Evolutionary conservation across 2,329 filamentous ascomycete genomes (phyloP), one percentile per base, ranked within the genome.

Genomic region (Pseudonectria buxi): DNA sequence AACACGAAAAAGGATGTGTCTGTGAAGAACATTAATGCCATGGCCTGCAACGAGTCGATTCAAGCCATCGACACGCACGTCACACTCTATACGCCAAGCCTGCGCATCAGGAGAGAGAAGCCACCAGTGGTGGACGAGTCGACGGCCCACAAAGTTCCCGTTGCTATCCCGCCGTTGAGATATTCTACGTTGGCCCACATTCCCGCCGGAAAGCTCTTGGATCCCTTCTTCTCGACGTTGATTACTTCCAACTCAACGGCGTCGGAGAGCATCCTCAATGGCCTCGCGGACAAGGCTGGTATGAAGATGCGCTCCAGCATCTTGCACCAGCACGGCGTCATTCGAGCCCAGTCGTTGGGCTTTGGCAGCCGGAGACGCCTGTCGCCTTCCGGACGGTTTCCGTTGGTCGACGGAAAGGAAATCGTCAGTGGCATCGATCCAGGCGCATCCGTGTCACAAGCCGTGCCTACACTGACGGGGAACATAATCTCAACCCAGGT

Each of bases 11-110:
- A 46, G 14, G 41, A 49, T 15, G 42, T 51, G 29, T 44, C 50
- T 2, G 54, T 64, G 10, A 47, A 43, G 25, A 49, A 46, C 26
- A 49, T 62, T 12, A 55, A 51, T 5, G 58, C 55, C 5, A 36
- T 65, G 35, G 54, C 55, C 14, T 66, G 63, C 44, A 66, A 66
- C 45, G 62, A 64, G 44, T 53, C 56, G 3, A 41, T 59, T 3
- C 47, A 62, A 44, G 54, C 50, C 5, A 45, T 59, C 7, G 44
- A 51, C 11, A 40, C 47, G 2, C 33, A 43, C n/a, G 46, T 51
- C 2, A 32, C 44, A 2, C 42, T 59, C 2, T 43, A 48, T 10
- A 55, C 54, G 1, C 14, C 42, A 2, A 37, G 34, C 4, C 37
- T 59, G 24, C 46, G 36, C 2, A 53, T 66, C 22, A 53, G 59